Evolutionary conservation across 805 yeast species (phyloP).

Genomic region (Saturnispora kantuleensis): DNA sequence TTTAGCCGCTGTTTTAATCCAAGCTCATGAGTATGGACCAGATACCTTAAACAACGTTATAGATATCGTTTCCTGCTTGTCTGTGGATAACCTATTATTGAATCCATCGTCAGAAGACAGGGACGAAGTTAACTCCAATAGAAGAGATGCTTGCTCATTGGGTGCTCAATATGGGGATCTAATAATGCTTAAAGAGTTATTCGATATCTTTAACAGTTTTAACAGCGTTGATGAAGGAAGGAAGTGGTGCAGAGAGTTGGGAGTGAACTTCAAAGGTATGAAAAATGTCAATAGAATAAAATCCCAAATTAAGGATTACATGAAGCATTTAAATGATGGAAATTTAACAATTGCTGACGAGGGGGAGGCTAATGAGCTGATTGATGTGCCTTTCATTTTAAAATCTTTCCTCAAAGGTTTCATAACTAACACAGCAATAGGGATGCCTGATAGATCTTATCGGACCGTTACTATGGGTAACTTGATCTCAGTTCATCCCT

Average conservation of each 20-base stretch:
- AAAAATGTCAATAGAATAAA: constrained; percentile 67
- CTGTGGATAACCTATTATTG: constrained; percentile 79
- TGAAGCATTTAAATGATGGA: constrained; percentile 37
- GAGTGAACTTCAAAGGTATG: constrained; percentile 70
- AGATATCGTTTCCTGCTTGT: constrained; percentile 85
- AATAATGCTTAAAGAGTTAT: constrained; percentile 68
- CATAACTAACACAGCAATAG: constrained; percentile 83
- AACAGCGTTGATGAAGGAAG: constrained; percentile 45
- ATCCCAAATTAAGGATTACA: constrained; percentile 62
- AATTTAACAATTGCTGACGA: constrained; percentile 24
- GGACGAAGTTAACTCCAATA: constrained; percentile 72
- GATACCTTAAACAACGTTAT: constrained; percentile 50
- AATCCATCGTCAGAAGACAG: constrained; percentile 73
- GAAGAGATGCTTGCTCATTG: constrained; percentile 58
- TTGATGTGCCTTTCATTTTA: constrained; percentile 50
- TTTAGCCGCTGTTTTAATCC: constrained; percentile 71
- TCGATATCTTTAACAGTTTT: constrained; percentile 42
- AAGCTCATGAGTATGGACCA: constrained; percentile 42
- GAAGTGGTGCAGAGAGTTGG: constrained; percentile 77
- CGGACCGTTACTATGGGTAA: constrained; percentile 81
- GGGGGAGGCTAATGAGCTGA: constrained; percentile 17
- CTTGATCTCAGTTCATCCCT: constrained; percentile 80
- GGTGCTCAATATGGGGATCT: constrained; percentile 79
- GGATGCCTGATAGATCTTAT: constrained; percentile 89
- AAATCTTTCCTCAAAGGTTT: constrained; percentile 79